These are phyloP conservation scores for Solanum gracilifrons DNA, from an alignment of 257 asterid genomes.

Conservation along the genomic window DNA sequence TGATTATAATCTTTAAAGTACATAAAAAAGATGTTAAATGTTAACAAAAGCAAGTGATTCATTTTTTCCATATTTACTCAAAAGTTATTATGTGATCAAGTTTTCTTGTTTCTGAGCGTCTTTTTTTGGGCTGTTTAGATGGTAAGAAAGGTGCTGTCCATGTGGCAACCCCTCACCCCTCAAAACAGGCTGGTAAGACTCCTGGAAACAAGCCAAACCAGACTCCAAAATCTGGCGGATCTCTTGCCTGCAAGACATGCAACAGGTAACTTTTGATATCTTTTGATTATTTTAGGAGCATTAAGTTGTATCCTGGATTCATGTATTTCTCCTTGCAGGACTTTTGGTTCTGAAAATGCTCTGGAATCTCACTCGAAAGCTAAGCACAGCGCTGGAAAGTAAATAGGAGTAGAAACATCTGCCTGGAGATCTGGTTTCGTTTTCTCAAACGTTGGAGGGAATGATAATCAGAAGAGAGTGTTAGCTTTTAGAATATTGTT, in stretches of 20 bases:
- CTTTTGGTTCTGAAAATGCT: constrained; percentile 40
- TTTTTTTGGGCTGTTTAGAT: constrained; percentile 24
- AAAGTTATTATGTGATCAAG: not conserved
- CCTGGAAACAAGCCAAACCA: constrained; percentile 48
- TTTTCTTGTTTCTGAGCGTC: not conserved
- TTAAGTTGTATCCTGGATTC: not conserved
- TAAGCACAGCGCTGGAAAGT: constrained; percentile 51
- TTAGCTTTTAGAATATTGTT: not conserved
- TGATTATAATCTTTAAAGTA: not conserved
- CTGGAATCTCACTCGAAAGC: constrained; percentile 59
- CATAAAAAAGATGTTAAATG: not conserved
- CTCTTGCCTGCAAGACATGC: constrained; percentile 56
- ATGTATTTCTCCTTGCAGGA: constrained; percentile 19
- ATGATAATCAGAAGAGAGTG: not conserved
- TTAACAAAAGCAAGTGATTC: not conserved
- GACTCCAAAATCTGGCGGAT: constrained; percentile 50
- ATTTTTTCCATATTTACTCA: not conserved
- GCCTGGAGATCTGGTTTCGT: not conserved
- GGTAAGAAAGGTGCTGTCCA: constrained; percentile 64
- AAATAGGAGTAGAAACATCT: not conserved
- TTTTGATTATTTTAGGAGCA: not conserved
- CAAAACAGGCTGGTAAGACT: constrained; percentile 63
- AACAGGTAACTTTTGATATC: constrained; percentile 18
- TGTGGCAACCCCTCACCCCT: constrained; percentile 85
- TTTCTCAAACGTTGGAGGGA: not conserved